Conservation (phyloP, 2,329 filamentous ascomycete species). For the Trichoderma koningiopsis region DNA sequence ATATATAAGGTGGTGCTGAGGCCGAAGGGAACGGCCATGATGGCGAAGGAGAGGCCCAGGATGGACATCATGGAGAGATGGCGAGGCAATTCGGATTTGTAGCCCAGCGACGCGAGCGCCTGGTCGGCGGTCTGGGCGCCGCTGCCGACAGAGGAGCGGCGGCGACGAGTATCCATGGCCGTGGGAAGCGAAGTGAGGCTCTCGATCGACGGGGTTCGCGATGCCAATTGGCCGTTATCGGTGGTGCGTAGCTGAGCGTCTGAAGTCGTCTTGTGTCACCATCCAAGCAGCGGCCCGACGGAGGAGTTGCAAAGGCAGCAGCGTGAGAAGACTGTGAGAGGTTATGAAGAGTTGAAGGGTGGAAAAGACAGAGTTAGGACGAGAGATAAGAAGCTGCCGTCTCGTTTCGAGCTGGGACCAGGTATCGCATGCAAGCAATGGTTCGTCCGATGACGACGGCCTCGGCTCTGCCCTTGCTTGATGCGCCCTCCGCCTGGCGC, state of each 20-base stretch:
- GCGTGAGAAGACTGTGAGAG: not conserved
- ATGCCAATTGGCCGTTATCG: not conserved
- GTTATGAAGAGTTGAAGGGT: not conserved
- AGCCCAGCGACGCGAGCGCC: slow-evolving; percentile 51
- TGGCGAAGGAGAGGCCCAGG: slow-evolving; percentile 53
- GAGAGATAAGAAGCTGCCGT: slow-evolving; percentile 17
- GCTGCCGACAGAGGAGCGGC: slow-evolving; percentile 28
- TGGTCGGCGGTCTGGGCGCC: slow-evolving; percentile 40
- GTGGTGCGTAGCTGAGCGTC: not conserved
- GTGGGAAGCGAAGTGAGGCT: not conserved
- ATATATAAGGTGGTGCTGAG: slow-evolving; percentile 52
- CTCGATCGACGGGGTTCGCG: not conserved
- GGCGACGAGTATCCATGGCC: slow-evolving; percentile 16
- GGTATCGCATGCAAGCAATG: not conserved
- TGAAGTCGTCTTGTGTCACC: not conserved
- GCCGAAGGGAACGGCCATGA: slow-evolving; percentile 55
- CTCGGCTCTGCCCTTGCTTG: not conserved
- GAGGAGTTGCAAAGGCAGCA: not conserved
- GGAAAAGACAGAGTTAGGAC: not conserved
- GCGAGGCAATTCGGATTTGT: slow-evolving; percentile 53
- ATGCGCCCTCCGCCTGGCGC: slow-evolving; percentile 8
- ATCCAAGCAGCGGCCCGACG: not conserved
- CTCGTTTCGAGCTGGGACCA: not conserved
- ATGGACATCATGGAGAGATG: slow-evolving; percentile 54
- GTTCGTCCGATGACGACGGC: slow-evolving; percentile 21